These are phyloP conservation scores for Helotiales sp. DNA, from an alignment of 2,329 filamentous ascomycete species.

Conservation along the genomic window DNA sequence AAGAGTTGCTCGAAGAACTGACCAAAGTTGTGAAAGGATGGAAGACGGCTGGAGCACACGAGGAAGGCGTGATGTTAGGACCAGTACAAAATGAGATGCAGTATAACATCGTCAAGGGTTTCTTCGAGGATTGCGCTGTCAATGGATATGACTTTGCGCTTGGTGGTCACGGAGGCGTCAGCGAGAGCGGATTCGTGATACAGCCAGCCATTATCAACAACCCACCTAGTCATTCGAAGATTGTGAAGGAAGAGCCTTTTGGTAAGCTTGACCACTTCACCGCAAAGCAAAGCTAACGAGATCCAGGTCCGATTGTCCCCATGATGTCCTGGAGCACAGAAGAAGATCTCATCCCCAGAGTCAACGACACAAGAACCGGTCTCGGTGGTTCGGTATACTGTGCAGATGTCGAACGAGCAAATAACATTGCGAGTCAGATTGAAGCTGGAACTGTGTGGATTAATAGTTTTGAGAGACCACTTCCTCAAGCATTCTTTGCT, in stretches of 20 bases:
- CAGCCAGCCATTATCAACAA: slow-evolving; percentile 59
- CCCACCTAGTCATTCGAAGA: slow-evolving; percentile 53
- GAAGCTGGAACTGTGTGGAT: slow-evolving; percentile 62
- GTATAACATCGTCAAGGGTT: slow-evolving; percentile 57
- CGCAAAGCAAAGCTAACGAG: slow-evolving; percentile 1
- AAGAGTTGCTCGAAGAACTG: slow-evolving; percentile 49
- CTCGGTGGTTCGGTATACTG: slow-evolving; percentile 60
- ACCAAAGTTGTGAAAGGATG: slow-evolving; percentile 44
- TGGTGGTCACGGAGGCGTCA: slow-evolving; percentile 39
- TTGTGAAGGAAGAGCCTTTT: slow-evolving; percentile 62
- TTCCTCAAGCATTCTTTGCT: slow-evolving; percentile 41
- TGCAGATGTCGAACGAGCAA: slow-evolving; percentile 50
- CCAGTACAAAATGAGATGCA: slow-evolving; percentile 67
- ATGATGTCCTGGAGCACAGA: slow-evolving; percentile 62
- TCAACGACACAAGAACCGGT: slow-evolving; percentile 52
- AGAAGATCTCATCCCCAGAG: slow-evolving; percentile 56
- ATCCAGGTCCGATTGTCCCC: slow-evolving; percentile 58
- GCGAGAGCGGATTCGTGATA: slow-evolving; percentile 54
- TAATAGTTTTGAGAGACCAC: slow-evolving; percentile 51
- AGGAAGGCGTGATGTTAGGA: slow-evolving; percentile 45
- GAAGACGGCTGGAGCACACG: slow-evolving; percentile 41
- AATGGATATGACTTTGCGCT: slow-evolving; percentile 52
- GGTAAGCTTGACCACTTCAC: slow-evolving; percentile 39
- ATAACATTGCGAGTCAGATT: slow-evolving; percentile 51
- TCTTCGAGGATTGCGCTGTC: slow-evolving; percentile 55